Base-by-base conservation (phyloP, 2,329 filamentous ascomycete genomes). In the Atkinsonella texensis region DNA sequence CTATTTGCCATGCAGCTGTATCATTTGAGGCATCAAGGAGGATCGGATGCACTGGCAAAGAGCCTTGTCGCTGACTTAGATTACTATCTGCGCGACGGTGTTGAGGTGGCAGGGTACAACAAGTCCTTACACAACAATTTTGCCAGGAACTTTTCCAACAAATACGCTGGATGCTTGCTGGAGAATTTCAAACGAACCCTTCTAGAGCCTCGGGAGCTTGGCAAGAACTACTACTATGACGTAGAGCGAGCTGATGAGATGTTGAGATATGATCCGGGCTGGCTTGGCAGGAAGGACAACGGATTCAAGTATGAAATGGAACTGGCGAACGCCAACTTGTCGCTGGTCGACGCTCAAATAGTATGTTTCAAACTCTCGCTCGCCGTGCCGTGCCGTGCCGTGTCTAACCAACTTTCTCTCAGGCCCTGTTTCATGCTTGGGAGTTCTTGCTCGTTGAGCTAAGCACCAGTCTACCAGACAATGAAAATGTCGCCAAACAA, bases 1-100 rank as follows among this genome's bases (percentile, higher is more conserved):
- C 86, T 93, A 41, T 81, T 95, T 53, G 87, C 90, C 3, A 89
- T 97, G 77, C 88, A 95, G 66, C 73, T 97, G 17, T 94, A 96
- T 63, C 84, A 88, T 60, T 79, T 87, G 18, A 85, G 89, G 43
- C 87, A 95, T 64, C 79, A 83, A 54, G 84, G 85, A 11, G 81
- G 87, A 58, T 75, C 74, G 1, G 71, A 75, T 38, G 71, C 73
- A 0, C 79, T 91, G 52, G 79, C 89, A 23, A 84, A 84, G 58
- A 80, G 80, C 10, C 71, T 97, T 1, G 75, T 89, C 17, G 76
- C 82, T 31, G 83, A 89, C 56, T 70, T 98, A 8, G 78, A 83
- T 50, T 96, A 93, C 70, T 87, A 88, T 58, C 72, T 89, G 17
- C 79, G 87, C 35, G 83, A 89, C 60, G 91, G 85, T 2, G 83